A percentile compares a stretch with the other conserved stretches of the same genome.
phyloP scores from a whole-genome alignment of 371 early-diverging fungal species.

The Circinella minor region DNA sequence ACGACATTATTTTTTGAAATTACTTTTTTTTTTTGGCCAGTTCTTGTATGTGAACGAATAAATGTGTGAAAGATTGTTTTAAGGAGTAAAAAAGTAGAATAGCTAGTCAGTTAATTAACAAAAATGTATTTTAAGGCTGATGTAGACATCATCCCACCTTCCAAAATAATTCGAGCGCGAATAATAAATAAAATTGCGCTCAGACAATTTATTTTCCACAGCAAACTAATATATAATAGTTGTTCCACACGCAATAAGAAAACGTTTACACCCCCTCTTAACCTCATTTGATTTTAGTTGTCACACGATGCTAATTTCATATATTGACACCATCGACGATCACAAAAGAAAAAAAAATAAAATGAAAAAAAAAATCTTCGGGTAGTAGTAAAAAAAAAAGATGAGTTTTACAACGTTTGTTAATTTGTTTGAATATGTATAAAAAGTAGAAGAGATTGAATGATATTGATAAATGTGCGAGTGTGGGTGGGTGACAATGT shows the following conservation, averaged over 20 bases:
- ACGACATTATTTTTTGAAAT: too few relatives aligned
- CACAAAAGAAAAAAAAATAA: background rate
- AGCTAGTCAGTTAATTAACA: background rate
- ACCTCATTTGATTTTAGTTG: background rate
- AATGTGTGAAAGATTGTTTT: background rate
- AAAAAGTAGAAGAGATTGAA: background rate
- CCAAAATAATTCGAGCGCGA: conserved; percentile 2
- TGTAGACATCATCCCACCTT: background rate
- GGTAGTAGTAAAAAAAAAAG: too few relatives aligned
- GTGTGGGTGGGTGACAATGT: background rate
- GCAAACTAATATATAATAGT: background rate
- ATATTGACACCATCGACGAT: conserved; percentile 11
- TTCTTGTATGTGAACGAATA: too few relatives aligned
- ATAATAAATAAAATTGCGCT: background rate
- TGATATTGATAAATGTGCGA: background rate
- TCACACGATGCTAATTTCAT: conserved; percentile 10
- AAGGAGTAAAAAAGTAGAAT: background rate
- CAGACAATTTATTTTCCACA: background rate
- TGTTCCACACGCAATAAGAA: background rate
- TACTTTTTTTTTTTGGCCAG: too few relatives aligned
- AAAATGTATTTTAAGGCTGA: background rate
- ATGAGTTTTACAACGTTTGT: background rate
- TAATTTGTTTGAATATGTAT: background rate
- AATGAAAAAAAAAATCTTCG: too few relatives aligned
- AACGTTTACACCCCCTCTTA: background rate